Evolutionary conservation across 2,329 filamentous ascomycete species (phyloP), one percentile per base, ranked within the genome.

Genomic region (Colletotrichum ledebouriae): DNA sequence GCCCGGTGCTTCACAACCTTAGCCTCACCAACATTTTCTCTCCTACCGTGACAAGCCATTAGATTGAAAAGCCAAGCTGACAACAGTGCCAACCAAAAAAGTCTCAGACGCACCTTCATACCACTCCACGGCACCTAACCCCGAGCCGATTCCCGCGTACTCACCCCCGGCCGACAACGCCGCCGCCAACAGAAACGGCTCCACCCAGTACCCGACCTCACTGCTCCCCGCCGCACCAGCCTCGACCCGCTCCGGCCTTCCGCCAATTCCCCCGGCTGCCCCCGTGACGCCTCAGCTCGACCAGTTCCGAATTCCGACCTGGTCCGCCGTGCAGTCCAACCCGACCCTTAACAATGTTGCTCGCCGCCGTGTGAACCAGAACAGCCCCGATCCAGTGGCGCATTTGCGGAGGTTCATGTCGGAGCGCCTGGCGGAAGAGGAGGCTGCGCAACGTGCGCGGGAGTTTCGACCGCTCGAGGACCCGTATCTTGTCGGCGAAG

Each of bases 51-150:
- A 17, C 46, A 22, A 39, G 20, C 17, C 5, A 29, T 29, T 6
- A 7, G 29, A 7, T 46, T 12, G n/a, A 47, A 41, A 25, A 17
- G 3, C 15, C n/a, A 34, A 37, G 6, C 53, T 46, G n/a, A 61
- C 53, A 29, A 4, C 34, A 9, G n/a, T 25, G 17, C 29, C 39
- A 49, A 17, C 59, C 22, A 7, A 67, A 65, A 29, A 25, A 89
- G 86, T 87, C 70, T 92, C 89, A 61, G 89, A 90, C 60, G 86
- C 84, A 2, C 90, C 90, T 4, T 89, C 89, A 1, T 90, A 91
- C 75, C 87, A 88, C 74, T 88, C 88, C 17, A 84, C 82, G 59
- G 80, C 82, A 39, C 81, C 79, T n/a, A 80, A 81, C 72, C 73
- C 77, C 46, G 84, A 87, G 70, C 74, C 79, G 42, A 77, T 83